phyloP scores from a whole-genome alignment of 1,284 basidiomycete species.

The Testicularia cyperi region DNA sequence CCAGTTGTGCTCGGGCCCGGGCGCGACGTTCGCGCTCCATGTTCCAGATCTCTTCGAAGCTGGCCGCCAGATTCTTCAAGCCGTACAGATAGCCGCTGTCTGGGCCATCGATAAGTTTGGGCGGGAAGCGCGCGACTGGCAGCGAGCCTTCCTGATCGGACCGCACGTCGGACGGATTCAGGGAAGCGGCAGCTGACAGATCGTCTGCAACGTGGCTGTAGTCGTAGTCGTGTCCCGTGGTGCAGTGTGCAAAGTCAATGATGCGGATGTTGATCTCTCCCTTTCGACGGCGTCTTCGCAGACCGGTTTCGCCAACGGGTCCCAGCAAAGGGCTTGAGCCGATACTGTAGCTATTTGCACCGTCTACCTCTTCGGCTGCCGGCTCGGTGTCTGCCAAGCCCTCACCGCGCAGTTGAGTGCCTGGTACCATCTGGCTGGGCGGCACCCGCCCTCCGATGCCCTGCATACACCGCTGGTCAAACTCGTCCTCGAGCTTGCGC shows the following conservation, averaged over 20 bases:
- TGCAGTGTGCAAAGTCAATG: slow-evolving; percentile 98
- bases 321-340: slow-evolving; percentile 32
- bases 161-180: too few species aligned
- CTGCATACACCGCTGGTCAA: slow-evolving; percentile 32
- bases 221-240: slow-evolving; percentile 88
- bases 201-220: slow-evolving; percentile 58
- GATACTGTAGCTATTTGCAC: slow-evolving; percentile 30
- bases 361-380: slow-evolving; percentile 20
- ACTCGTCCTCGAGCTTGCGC: slow-evolving; percentile 63
- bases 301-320: slow-evolving; percentile 14
- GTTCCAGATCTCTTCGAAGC: slow-evolving; percentile 66
- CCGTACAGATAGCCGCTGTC: slow-evolving; percentile 94
- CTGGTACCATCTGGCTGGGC: slow-evolving; percentile 20
- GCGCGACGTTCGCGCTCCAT: slow-evolving; percentile 36
- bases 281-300: slow-evolving; percentile 57
- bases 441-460: slow-evolving; percentile 27
- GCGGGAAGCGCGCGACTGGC: slow-evolving; percentile 70
- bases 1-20: slow-evolving; percentile 2
- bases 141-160: slow-evolving; percentile 1
- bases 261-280: slow-evolving; percentile 94
- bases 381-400: too few species aligned
- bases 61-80: slow-evolving; percentile 72
- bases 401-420: too few species aligned
- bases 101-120: slow-evolving; percentile 81
- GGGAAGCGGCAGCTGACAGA: too few species aligned